Evolutionary conservation across 2,329 filamentous ascomycete species (phyloP), one percentile per base, ranked within the genome.

Genomic region (Clarireedia paspali): DNA sequence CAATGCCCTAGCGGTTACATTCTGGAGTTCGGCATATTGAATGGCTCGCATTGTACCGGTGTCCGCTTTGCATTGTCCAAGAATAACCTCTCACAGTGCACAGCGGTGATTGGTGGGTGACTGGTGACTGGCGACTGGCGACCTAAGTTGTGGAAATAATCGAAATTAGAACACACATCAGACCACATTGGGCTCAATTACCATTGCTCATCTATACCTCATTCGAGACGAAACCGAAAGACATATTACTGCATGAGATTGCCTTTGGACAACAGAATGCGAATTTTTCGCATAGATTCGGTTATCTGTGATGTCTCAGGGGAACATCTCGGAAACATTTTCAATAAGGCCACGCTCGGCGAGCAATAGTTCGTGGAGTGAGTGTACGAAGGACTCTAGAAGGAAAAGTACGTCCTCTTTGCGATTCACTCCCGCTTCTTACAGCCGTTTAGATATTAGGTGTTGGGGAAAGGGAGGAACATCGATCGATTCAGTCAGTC

Each of bases 261-360:
- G 30, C 30, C 20, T 20, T 20, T 20, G 20, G 20, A 20, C 20
- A 20, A 20, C 20, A 20, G 20, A 20, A 20, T 2, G 20, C 20
- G 20, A 20, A 20, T 20, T 20, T 20, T 20, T 20, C 2, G 10
- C 30, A 34, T 27, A 17, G 5, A 36, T 52, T 36, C 27, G 40
- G 50, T 36, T 47, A 47, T 53, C 50, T 47, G 14, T 24, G 30
- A 34, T 46, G 50, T 53, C 26, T 53, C 39, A 53, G 26, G 15
- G 30, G 30, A 14, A 34, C 34, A 44, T 27, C 6, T 34, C 23
- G 12, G 24, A n/a, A 15, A 20, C 38, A 34, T 45, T 23, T 15
- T 26, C 30, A 34, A 34, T 34, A 34, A 45, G 3, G 7, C 30
- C 36, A 34, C 27, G 24, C 10, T 20, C 24, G 36, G 17, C n/a